phyloP scores from a whole-genome alignment of 2,329 filamentous ascomycete genomes.

The Penicillium sp. region DNA sequence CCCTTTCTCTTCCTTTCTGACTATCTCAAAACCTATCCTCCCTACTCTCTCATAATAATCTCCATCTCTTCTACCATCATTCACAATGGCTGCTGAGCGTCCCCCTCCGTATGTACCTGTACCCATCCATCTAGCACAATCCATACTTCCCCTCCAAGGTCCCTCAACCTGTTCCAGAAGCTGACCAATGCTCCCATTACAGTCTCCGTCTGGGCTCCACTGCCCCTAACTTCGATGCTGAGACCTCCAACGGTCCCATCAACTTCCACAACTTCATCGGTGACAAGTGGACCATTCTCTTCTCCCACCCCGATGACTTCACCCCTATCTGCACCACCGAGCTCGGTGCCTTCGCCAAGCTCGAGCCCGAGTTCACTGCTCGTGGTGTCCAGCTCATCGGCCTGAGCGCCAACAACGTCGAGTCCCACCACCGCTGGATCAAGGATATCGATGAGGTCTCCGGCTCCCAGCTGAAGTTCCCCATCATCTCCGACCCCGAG shows the following conservation, averaged over 20 bases:
- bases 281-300: slow-evolving; percentile 72
- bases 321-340: slow-evolving; percentile 97
- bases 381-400: slow-evolving; percentile 91
- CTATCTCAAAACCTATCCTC: neutral
- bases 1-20: slow-evolving; percentile 15
- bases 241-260: slow-evolving; percentile 70
- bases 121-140: neutral
- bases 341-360: slow-evolving; percentile 90
- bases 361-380: slow-evolving; percentile 87
- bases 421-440: slow-evolving; percentile 87
- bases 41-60: neutral
- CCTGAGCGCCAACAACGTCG: slow-evolving; percentile 81
- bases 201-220: slow-evolving; percentile 69
- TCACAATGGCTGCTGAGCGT: slow-evolving; percentile 51
- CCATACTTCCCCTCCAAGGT: neutral
- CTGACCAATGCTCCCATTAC: slow-evolving; percentile 23
- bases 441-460: slow-evolving; percentile 83
- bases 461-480: slow-evolving; percentile 72
- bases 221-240: slow-evolving; percentile 72
- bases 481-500: slow-evolving; percentile 82
- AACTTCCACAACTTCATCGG: slow-evolving; percentile 76
- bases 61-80: slow-evolving; percentile 9
- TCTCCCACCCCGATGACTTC: slow-evolving; percentile 79
- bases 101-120: slow-evolving; percentile 52
- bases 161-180: neutral